Evolutionary conservation across 2,329 filamentous ascomycete species (phyloP).

Genomic region (Aspergillus sp.): DNA sequence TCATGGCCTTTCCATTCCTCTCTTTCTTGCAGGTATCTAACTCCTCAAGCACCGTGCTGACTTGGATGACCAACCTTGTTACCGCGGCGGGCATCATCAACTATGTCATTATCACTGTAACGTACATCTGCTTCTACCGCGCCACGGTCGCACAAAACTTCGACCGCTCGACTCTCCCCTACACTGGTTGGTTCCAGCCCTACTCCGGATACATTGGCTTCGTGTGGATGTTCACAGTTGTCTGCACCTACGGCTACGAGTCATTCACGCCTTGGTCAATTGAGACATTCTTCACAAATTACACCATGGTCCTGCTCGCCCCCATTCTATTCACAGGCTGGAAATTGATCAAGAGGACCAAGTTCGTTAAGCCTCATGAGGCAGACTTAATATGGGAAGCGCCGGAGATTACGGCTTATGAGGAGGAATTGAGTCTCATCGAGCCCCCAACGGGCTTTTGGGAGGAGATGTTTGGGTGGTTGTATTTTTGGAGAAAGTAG

Average conservation of each 20-base stretch:
- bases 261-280: slow-evolving; percentile 48
- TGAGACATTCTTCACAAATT: slow-evolving; percentile 67
- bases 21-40: slow-evolving; percentile 54
- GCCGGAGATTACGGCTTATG: slow-evolving; percentile 12
- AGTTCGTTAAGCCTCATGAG: slow-evolving; percentile 5
- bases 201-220: slow-evolving; percentile 46
- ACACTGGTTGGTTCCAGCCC: slow-evolving; percentile 60
- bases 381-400: slow-evolving; percentile 14
- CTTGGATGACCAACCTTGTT: slow-evolving; percentile 57
- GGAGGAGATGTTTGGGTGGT: slow-evolving; percentile 9
- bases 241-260: slow-evolving; percentile 55
- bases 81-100: slow-evolving; percentile 59
- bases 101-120: slow-evolving; percentile 60
- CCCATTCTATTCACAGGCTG: slow-evolving; percentile 65
- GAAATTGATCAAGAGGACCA: slow-evolving; percentile 47
- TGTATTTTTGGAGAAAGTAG: not conserved
- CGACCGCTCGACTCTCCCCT: slow-evolving; percentile 56
- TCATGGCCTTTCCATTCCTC: slow-evolving; percentile 55
- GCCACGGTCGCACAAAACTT: slow-evolving; percentile 53
- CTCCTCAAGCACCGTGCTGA: slow-evolving; percentile 52
- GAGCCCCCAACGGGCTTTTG: slow-evolving; percentile 16
- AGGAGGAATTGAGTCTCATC: slow-evolving; percentile 10
- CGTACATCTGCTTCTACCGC: slow-evolving; percentile 60
- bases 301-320: slow-evolving; percentile 64
- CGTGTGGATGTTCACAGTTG: slow-evolving; percentile 8